Evolutionary conservation across 345 rosid species (phyloP), one percentile per base, ranked within the genome.

Genomic region (Lumnitzera littorea): DNA sequence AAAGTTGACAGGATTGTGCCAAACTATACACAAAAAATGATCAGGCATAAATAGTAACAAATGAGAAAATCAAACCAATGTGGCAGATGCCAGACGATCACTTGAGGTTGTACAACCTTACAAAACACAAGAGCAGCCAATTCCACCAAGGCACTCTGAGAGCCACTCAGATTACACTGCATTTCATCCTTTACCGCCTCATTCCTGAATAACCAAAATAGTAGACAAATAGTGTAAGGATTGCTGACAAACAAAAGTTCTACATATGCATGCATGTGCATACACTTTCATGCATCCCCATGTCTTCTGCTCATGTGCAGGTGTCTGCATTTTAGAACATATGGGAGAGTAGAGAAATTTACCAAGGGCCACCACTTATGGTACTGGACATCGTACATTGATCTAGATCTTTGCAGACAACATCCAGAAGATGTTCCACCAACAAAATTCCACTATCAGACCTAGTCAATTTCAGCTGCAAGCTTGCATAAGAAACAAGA

Each of bases 371-470:
- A 25, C 76, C 77, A 55, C 79, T 61, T 58, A 66, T 53, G 12
- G 82, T 52, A 60, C 70, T 59, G n/a, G 84, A 54, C 62, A 76
- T 72, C 72, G 73, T 75, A 68, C 80, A 76, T 74, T 82, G 92
- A 81, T 92, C 96, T 61, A 92, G 82, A 53, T 92, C 98, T 79
- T 80, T 89, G 67, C 70, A 85, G 63, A 92, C 69, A 67, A 89
- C 79, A 36, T 89, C 94, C 67, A 84, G 70, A 68, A 92, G 82
- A 75, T 87, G 91, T 63, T 87, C 91, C 62, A 84, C 84, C 74
- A 91, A 67, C 59, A 70, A 72, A 69, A 80, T 77, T 54, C 73
- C 80, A 66, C 84, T 84, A 73, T 23, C 66, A 66, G 72, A 74
- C 71, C 91, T 82, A 36, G 77, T 72, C 71, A 89, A 75, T 76